Percentiles rank a stretch among this genome's conserved stretches.
These are phyloP conservation scores for Kodamaea nitidulidarum DNA, from an alignment of 805 yeast genomes.

Conservation along the genomic window DNA sequence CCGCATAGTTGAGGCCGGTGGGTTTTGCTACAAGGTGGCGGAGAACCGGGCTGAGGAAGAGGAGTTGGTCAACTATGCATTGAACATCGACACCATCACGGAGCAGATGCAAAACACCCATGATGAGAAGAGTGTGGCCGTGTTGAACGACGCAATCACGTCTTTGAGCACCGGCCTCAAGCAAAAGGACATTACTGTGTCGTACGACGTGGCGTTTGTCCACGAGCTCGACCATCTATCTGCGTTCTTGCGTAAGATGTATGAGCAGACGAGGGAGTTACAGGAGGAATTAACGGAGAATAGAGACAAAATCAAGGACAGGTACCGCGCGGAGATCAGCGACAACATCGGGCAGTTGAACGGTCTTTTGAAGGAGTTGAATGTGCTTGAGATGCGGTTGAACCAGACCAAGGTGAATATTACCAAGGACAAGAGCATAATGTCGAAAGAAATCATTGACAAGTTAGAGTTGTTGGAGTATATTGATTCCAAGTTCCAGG, in stretches of 20 bases:
- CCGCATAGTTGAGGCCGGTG: conserved; percentile 18
- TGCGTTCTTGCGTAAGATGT: conserved; percentile 17
- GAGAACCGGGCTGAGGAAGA: conserved; percentile 17
- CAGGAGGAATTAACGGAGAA: conserved; percentile 16
- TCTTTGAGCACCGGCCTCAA: conserved; percentile 2
- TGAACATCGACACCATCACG: conserved; percentile 25
- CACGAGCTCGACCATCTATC: conserved; percentile 16
- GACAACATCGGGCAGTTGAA: conserved; percentile 25
- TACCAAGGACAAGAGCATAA: conserved; percentile 21
- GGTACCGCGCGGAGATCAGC: conserved; percentile 25
- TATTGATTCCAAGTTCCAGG: conserved; percentile 25
- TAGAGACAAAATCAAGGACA: conserved; percentile 15
- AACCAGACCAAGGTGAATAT: conserved; percentile 21
- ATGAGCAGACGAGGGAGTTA: conserved; percentile 17
- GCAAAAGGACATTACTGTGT: background rate
- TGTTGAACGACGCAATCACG: conserved; percentile 6
- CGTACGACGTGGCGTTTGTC: conserved; percentile 2
- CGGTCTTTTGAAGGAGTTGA: conserved; percentile 23
- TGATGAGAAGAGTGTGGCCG: conserved; percentile 1
- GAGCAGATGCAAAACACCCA: conserved; percentile 12
- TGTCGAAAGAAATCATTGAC: conserved; percentile 23
- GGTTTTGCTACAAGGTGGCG: conserved; percentile 12
- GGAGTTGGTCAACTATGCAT: conserved; percentile 24
- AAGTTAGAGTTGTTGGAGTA: conserved; percentile 31
- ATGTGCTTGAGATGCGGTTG: conserved; percentile 24